Evolutionary conservation across 495 filamentous ascomycete species (phyloP).

Genomic region (Daldinia concentrica): DNA sequence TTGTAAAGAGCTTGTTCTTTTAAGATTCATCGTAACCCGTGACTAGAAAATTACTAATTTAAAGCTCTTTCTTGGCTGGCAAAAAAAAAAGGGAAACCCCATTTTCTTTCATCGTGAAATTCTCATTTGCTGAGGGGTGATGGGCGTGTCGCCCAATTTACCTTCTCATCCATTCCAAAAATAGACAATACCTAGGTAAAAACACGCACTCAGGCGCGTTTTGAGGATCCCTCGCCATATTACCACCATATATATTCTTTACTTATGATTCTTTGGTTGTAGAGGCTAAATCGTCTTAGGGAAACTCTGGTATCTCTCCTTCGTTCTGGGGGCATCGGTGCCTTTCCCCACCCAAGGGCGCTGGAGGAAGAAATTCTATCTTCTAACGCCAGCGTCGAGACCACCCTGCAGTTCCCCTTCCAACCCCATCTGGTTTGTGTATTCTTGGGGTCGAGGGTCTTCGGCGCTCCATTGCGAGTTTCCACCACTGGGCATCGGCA

Average conservation of each 20-base stretch:
- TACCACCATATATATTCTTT: conserved; percentile 15
- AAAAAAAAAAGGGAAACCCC: conserved; percentile 16
- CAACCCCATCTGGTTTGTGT: conserved; percentile 64
- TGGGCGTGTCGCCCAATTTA: conserved; percentile 25
- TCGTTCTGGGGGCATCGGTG: background rate
- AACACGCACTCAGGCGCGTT: conserved; percentile 9
- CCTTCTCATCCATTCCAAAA: conserved; percentile 21
- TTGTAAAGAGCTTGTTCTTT: conserved; percentile 16
- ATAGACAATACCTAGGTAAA: conserved; percentile 11
- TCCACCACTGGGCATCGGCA: conserved; percentile 78
- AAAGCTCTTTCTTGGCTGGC: conserved; percentile 13
- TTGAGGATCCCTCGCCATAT: background rate
- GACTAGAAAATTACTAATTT: conserved; percentile 25
- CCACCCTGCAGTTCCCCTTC: conserved; percentile 88
- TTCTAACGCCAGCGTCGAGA: conserved; percentile 66
- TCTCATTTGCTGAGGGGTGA: conserved; percentile 19
- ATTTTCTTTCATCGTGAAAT: background rate
- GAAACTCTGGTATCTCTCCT: background rate
- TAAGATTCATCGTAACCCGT: conserved; percentile 27
- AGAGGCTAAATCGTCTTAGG: conserved; percentile 16
- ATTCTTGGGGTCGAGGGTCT: conserved; percentile 89
- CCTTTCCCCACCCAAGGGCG: background rate
- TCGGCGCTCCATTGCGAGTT: conserved; percentile 78
- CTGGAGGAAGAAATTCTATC: conserved; percentile 38
- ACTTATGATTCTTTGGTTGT: conserved; percentile 12